Percentiles rank a stretch among this genome's conserved stretches.
Conservation (phyloP, 257 asterid species). For the Jaltomata sinuosa region DNA sequence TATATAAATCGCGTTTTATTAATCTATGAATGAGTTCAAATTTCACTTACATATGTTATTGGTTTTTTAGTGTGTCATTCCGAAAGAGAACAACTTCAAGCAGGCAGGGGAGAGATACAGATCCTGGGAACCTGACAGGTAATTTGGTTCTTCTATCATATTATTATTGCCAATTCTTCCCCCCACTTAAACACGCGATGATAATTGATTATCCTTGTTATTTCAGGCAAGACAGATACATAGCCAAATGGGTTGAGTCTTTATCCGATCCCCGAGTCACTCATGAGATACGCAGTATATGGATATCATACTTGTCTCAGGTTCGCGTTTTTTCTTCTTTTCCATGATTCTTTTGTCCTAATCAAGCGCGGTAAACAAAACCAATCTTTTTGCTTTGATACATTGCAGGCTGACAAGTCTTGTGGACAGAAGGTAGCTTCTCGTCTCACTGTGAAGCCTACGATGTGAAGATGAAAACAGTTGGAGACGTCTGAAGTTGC, state of each 20-base stretch:
- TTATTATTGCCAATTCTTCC: not conserved
- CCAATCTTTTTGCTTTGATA: not conserved
- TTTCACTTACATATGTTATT: not conserved
- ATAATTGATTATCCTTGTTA: not conserved
- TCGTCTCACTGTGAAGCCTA: conserved; percentile 13
- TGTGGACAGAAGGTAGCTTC: conserved; percentile 14
- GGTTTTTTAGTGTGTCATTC: conserved; percentile 30
- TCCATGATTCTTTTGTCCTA: not conserved
- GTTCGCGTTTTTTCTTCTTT: conserved; percentile 9
- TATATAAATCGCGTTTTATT: not conserved
- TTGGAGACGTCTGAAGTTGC: not conserved
- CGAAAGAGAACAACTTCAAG: conserved; percentile 64
- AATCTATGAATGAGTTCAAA: not conserved
- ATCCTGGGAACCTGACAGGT: conserved; percentile 51
- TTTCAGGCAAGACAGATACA: conserved; percentile 56
- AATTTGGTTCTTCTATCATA: not conserved
- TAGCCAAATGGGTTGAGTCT: conserved; percentile 40
- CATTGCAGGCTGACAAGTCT: conserved; percentile 9
- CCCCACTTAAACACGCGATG: not conserved
- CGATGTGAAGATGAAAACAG: not conserved
- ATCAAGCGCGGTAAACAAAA: not conserved
- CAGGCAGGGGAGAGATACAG: conserved; percentile 66
- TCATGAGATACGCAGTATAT: conserved; percentile 56
- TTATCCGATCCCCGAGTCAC: conserved; percentile 57
- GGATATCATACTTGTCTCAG: conserved; percentile 66